Percentiles rank a stretch among this genome's conserved stretches.
phyloP scores from a whole-genome alignment of 805 yeast genomes.

The Hanseniaspora occidentalis region DNA sequence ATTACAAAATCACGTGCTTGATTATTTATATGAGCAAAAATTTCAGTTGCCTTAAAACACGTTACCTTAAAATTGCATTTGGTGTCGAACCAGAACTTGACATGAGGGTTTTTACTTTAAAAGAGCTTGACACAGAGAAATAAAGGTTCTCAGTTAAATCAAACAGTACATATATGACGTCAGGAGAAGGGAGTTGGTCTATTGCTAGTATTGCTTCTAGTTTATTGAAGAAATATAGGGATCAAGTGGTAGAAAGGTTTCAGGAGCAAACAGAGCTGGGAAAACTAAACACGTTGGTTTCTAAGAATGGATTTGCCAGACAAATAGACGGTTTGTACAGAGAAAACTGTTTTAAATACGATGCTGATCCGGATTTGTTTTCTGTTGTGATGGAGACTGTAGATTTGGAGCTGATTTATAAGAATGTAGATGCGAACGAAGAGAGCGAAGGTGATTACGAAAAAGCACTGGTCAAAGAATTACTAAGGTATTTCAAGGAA shows the following conservation, averaged over 20 bases:
- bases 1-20: too few species aligned
- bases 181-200: not conserved
- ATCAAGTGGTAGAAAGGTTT: constrained; percentile 11
- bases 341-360: constrained; percentile 26
- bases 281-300: constrained; percentile 12
- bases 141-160: too few species aligned
- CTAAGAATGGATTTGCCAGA: constrained; percentile 15
- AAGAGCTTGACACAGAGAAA: too few species aligned
- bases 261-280: constrained; percentile 11
- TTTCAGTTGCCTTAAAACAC: too few species aligned
- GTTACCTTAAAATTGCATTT: too few species aligned
- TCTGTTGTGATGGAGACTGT: constrained; percentile 51
- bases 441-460: constrained; percentile 36
- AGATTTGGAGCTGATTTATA: constrained; percentile 45
- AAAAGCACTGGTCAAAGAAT: constrained; percentile 35
- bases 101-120: too few species aligned
- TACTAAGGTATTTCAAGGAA: constrained; percentile 59
- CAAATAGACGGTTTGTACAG: constrained; percentile 13
- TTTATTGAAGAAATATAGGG: constrained; percentile 1
- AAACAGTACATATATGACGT: not conserved
- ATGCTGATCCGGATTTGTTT: constrained; percentile 27
- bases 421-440: constrained; percentile 40
- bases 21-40: too few species aligned
- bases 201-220: not conserved
- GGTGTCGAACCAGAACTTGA: too few species aligned